Evolutionary conservation across 345 rosid species (phyloP).

Genomic region (Carallia pectinifolia): DNA sequence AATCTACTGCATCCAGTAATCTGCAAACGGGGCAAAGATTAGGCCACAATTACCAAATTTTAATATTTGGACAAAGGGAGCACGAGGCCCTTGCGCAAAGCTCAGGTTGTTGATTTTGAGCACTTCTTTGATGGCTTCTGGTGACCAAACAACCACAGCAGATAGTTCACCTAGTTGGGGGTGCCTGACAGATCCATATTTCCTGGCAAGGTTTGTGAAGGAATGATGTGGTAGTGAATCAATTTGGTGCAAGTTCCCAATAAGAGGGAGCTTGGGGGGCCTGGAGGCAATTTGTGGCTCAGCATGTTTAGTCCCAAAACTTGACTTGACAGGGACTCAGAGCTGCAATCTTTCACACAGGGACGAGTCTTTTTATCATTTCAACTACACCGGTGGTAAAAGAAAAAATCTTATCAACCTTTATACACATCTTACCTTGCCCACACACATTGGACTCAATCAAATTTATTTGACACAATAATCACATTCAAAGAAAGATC

Average conservation of each 20-base stretch:
- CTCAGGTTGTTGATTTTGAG: not conserved
- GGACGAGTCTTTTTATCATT: too few species aligned
- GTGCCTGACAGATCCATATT: conserved; percentile 9
- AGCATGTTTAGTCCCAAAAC: too few species aligned
- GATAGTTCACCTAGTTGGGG: not conserved
- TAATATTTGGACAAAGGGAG: not conserved
- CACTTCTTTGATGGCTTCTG: not conserved
- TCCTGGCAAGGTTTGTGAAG: not conserved
- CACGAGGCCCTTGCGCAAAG: not conserved
- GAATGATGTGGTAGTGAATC: not conserved
- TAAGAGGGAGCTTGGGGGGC: not conserved
- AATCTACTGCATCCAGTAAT: conserved; percentile 2
- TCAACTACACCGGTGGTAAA: too few species aligned
- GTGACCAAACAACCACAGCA: not conserved
- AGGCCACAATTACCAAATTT: not conserved
- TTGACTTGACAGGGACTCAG: too few species aligned
- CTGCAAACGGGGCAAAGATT: not conserved
- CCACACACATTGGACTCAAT: too few species aligned
- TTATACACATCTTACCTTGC: too few species aligned
- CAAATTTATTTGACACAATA: too few species aligned
- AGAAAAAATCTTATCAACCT: too few species aligned
- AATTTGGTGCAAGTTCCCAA: conserved; percentile 9
- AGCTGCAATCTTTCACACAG: too few species aligned
- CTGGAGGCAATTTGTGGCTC: not conserved
- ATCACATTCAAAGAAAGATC: too few species aligned